Percentiles rank a stretch among this genome's conserved stretches.
These are phyloP conservation scores for Microsporum audouinii DNA, from an alignment of 2,329 filamentous ascomycete genomes.

Conservation along the genomic window DNA sequence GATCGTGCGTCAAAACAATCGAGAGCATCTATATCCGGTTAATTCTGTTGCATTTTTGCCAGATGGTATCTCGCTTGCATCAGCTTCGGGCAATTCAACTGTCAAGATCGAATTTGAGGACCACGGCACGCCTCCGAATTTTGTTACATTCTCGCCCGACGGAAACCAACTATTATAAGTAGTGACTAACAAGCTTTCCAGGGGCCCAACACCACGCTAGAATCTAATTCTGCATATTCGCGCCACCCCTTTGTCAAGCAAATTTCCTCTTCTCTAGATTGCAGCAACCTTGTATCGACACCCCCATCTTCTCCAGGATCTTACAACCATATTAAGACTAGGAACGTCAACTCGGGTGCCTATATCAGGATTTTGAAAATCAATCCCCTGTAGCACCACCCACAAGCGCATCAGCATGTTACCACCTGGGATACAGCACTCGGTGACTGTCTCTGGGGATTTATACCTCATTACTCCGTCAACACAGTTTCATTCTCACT, in stretches of 20 bases:
- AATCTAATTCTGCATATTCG: neutral
- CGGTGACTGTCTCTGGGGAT: neutral
- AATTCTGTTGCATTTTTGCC: slow-evolving; percentile 1
- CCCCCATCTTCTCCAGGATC: neutral
- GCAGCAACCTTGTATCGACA: neutral
- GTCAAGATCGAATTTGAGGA: neutral
- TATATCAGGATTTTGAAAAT: neutral
- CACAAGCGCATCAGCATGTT: neutral
- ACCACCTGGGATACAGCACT: neutral
- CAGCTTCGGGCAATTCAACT: neutral
- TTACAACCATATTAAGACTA: neutral
- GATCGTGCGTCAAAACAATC: neutral
- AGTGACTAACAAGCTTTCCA: neutral
- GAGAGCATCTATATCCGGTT: slow-evolving; percentile 41
- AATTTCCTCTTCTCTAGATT: neutral
- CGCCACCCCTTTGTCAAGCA: neutral
- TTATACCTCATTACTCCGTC: neutral
- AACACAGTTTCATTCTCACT: neutral
- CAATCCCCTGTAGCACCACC: neutral
- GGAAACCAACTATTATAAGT: neutral
- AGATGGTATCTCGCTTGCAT: neutral
- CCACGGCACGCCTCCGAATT: neutral
- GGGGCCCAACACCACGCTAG: neutral
- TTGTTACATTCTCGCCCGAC: slow-evolving; percentile 8
- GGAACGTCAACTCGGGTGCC: neutral